phyloP scores from a whole-genome alignment of 441 rosid genomes.

The Croton laevigatus region DNA sequence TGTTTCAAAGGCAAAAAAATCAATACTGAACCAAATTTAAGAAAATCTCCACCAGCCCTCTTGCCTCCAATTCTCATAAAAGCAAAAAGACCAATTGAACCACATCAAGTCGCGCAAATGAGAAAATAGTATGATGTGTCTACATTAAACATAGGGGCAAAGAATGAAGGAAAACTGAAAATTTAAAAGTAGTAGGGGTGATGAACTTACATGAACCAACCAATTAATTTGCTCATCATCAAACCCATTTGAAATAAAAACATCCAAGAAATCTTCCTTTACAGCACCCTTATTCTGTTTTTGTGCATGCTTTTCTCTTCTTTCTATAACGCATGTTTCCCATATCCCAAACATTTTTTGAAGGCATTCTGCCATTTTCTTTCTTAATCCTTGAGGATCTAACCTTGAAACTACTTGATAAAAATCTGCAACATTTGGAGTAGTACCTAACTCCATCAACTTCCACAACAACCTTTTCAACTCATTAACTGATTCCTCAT shows the following conservation, averaged over 20 bases:
- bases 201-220: constrained; percentile 8
- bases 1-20: no score
- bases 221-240: constrained; percentile 23
- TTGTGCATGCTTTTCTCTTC: constrained; percentile 20
- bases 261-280: constrained; percentile 23
- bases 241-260: constrained; percentile 19
- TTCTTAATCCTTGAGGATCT: constrained; percentile 30
- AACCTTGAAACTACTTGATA: constrained; percentile 23
- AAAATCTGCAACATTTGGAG: constrained; percentile 30
- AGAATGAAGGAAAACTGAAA: no score
- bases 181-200: neutral
- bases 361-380: neutral
- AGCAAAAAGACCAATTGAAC: no score
- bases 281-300: neutral
- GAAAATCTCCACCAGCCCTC: no score
- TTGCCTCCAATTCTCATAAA: no score
- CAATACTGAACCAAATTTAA: no score
- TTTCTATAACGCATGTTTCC: constrained; percentile 19
- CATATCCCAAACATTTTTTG: constrained; percentile 18
- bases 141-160: no score
- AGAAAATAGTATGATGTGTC: no score
- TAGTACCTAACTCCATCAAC: constrained; percentile 23
- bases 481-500: neutral
- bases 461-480: constrained; percentile 18
- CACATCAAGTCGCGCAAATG: no score